Conservation (phyloP, 2,329 filamentous ascomycete genomes). For the Microcyclospora tardicrescens region DNA sequence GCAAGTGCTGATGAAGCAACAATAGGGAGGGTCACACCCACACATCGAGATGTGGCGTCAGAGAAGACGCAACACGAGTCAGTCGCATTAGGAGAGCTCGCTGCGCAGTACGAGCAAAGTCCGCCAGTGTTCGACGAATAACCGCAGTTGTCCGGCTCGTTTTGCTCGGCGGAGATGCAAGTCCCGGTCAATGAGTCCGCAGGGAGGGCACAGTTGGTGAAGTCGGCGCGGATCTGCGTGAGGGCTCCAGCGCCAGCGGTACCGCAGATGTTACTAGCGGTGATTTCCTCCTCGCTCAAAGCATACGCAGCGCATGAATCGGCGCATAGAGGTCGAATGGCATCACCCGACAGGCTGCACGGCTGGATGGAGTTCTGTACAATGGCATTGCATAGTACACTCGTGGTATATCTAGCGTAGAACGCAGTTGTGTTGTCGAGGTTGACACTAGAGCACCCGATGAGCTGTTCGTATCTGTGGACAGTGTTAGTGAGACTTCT, state of each 20-base stretch:
- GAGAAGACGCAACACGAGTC: slow-evolving; percentile 89
- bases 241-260: slow-evolving; percentile 50
- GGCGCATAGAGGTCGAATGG: slow-evolving; percentile 69
- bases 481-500: slow-evolving; percentile 19
- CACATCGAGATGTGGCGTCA: slow-evolving; percentile 59
- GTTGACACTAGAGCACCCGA: slow-evolving; percentile 70
- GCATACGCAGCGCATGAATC: slow-evolving; percentile 80
- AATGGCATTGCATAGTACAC: slow-evolving; percentile 84
- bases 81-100: slow-evolving; percentile 77
- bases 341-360: slow-evolving; percentile 52
- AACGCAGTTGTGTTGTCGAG: slow-evolving; percentile 65
- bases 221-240: slow-evolving; percentile 77
- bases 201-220: slow-evolving; percentile 76
- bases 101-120: slow-evolving; percentile 74
- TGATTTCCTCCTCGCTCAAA: slow-evolving; percentile 75
- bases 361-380: slow-evolving; percentile 70
- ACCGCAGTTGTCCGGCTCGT: slow-evolving; percentile 80
- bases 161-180: slow-evolving; percentile 64
- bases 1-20: slow-evolving; percentile 46
- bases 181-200: slow-evolving; percentile 59
- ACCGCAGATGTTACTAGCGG: slow-evolving; percentile 63
- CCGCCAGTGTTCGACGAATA: slow-evolving; percentile 59
- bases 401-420: slow-evolving; percentile 88
- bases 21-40: slow-evolving; percentile 59
- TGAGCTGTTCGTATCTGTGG: slow-evolving; percentile 61